Conservation (phyloP, 164 flowering plant genomes). For the Houttuynia cordata region DNA sequence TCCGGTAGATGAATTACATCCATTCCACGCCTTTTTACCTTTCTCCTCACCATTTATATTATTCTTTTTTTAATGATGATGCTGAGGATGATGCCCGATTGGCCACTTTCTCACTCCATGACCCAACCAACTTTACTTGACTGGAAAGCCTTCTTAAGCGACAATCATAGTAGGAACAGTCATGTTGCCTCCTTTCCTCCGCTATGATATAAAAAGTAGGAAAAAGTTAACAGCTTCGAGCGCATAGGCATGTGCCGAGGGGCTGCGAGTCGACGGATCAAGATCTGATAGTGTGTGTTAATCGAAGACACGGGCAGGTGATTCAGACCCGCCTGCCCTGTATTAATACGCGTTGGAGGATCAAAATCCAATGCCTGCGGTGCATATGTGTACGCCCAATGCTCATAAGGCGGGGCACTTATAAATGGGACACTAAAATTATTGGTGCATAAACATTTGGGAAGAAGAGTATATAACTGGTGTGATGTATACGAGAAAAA, state of each 20-base stretch:
- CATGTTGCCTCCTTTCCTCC: slow-evolving; percentile 1
- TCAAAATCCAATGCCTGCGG: too few species aligned
- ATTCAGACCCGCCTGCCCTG: too few species aligned
- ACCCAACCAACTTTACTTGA: slow-evolving; percentile 18
- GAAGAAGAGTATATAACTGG: neutral
- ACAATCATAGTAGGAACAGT: neutral
- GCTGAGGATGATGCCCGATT: slow-evolving; percentile 15
- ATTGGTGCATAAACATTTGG: neutral
- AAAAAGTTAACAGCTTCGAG: too few species aligned
- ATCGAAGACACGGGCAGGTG: too few species aligned
- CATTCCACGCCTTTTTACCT: slow-evolving; percentile 1
- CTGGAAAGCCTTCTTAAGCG: slow-evolving; percentile 5
- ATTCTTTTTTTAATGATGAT: slow-evolving; percentile 17
- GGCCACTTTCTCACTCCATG: slow-evolving; percentile 61
- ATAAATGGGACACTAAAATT: too few species aligned
- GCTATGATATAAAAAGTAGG: neutral
- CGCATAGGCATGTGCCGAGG: too few species aligned
- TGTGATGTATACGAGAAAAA: neutral
- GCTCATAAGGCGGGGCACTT: too few species aligned
- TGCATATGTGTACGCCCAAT: too few species aligned
- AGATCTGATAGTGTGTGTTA: too few species aligned
- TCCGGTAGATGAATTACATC: neutral
- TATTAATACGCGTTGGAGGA: too few species aligned
- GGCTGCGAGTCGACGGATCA: too few species aligned
- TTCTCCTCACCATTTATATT: slow-evolving; percentile 19